Evolutionary conservation across 257 asterid species (phyloP), one percentile per base, ranked within the genome.

Genomic region (Capsicum chinense): DNA sequence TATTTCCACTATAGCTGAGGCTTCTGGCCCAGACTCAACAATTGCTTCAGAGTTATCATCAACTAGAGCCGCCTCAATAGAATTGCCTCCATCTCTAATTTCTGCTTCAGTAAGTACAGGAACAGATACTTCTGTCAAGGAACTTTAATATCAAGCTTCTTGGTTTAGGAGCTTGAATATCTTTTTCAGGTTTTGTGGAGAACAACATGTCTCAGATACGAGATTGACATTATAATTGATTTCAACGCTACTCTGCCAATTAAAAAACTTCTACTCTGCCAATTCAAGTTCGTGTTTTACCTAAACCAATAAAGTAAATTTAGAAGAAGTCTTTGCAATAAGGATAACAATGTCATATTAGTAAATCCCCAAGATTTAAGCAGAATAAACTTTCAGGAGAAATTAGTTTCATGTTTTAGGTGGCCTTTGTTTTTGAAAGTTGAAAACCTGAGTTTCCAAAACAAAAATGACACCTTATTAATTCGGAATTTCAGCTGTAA

Each of bases 81-180:
- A 8, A 48, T 62, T 35, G 6, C 73, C 79, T 12, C 84, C 90
- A 68, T 86, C 90, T 35, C 88, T 85, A 79, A 92, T 86, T 76
- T 86, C 90, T 74, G 81, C 80, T 16, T 92, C 86, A 2, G 91
- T 89, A 79, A 88, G 86, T 83, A 86, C 83, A 79, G 79, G 64
- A 68, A 0, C 66, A 62, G 88, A 85, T 50, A 90, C 82, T 47
- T 81, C 57, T 66, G 85, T 87, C 33, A 10, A 63, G 87, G 86
- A 92, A 91, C 74, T 62, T 76, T 60, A 92, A 87, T 48, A 79
- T 88, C 91, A 88, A 84, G 80, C 35, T 83, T 67, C 87, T 89
- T 71, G 15, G 59, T 56, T 59, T 33, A 7, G 86, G 39, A 50
- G 79, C 48, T 4, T 64, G 88, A 52, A 9, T 57, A 78, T 73